These are phyloP conservation scores for Colletotrichum cordylinicola DNA, from an alignment of 2,329 filamentous ascomycete species.

Conservation along the genomic window DNA sequence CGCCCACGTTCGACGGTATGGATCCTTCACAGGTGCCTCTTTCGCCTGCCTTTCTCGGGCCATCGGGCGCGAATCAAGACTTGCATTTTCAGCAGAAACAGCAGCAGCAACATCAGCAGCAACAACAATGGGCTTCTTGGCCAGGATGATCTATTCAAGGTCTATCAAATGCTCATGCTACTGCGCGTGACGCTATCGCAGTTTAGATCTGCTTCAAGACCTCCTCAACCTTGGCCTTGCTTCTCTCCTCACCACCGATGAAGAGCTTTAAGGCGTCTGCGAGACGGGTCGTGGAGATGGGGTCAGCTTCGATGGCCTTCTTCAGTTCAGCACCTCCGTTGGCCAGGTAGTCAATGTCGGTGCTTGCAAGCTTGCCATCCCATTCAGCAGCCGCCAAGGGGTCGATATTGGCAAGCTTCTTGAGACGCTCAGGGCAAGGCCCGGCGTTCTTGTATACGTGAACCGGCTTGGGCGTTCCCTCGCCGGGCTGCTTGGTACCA, in stretches of 20 bases:
- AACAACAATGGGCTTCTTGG: constrained; percentile 12
- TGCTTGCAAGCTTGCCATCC: constrained; percentile 44
- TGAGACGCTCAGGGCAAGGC: constrained; percentile 37
- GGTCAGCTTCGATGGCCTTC: constrained; percentile 45
- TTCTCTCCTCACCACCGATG: constrained; percentile 40
- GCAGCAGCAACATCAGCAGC: not conserved
- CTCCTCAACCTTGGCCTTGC: constrained; percentile 41
- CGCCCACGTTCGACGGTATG: not conserved
- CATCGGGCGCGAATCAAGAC: not conserved
- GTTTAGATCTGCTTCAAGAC: constrained; percentile 28
- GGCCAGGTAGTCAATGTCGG: constrained; percentile 51
- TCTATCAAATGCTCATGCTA: not conserved
- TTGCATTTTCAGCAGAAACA: not conserved
- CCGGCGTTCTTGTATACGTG: constrained; percentile 42
- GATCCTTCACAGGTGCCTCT: not conserved
- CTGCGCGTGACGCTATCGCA: not conserved
- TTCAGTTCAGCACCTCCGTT: constrained; percentile 48
- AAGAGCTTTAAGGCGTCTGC: constrained; percentile 46
- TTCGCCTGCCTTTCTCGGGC: not conserved
- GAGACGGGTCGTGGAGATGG: constrained; percentile 40
- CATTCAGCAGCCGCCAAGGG: constrained; percentile 41
- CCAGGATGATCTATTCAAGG: not conserved
- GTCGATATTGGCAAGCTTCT: constrained; percentile 41
- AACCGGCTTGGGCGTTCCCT: constrained; percentile 42
- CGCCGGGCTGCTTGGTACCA: constrained; percentile 39